Conservation (phyloP, 306 rosid genomes). For the Ceratonia siliqua region DNA sequence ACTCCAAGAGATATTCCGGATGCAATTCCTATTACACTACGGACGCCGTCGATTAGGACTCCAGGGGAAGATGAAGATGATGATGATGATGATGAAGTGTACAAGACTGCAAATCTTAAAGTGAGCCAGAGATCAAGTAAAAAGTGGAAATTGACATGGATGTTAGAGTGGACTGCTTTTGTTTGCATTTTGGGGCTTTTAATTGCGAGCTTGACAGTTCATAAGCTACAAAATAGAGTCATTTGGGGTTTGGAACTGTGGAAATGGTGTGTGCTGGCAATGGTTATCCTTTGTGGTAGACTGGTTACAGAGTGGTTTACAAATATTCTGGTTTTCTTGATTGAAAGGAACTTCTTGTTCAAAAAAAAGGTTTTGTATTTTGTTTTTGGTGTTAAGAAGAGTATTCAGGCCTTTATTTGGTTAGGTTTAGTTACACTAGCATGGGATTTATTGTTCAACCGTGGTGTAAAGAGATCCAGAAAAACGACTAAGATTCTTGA, state of each 20-base stretch:
- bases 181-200: constrained; percentile 48
- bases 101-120: constrained; percentile 60
- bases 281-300: constrained; percentile 73
- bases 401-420: constrained; percentile 72
- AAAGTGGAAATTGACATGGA: constrained; percentile 35
- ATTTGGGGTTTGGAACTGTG: constrained; percentile 67
- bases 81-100: constrained; percentile 76
- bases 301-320: constrained; percentile 70
- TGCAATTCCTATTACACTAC: constrained; percentile 47
- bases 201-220: constrained; percentile 44
- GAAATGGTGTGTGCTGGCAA: constrained; percentile 69
- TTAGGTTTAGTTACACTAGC: constrained; percentile 58
- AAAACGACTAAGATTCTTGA: constrained; percentile 42
- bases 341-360: constrained; percentile 69
- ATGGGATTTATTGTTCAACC: constrained; percentile 61
- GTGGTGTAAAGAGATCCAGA: constrained; percentile 44
- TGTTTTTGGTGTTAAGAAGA: constrained; percentile 70
- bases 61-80: constrained; percentile 56
- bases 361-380: constrained; percentile 78
- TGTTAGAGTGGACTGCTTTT: constrained; percentile 56
- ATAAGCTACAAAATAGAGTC: constrained; percentile 26
- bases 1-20: constrained; percentile 37
- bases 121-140: constrained; percentile 45
- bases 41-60: constrained; percentile 54
- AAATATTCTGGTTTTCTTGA: constrained; percentile 60